Base-by-base conservation (phyloP, 2,329 filamentous ascomycete genomes). In the Annulohypoxylon truncatum region DNA sequence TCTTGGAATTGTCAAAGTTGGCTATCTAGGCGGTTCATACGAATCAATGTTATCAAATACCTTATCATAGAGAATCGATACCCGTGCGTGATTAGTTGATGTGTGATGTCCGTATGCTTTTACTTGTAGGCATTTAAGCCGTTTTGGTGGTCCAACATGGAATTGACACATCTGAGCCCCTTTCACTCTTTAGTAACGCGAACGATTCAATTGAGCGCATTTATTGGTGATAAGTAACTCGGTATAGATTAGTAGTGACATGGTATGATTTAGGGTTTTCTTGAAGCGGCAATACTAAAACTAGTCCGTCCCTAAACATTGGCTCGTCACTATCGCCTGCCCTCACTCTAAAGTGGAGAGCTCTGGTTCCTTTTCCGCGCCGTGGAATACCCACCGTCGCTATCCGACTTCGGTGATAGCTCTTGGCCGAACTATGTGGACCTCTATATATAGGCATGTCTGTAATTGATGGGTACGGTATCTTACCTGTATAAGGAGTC, bases 361-460 rank as follows among this genome's bases (percentile, higher is more conserved):
- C 12, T n/a, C 38, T 54, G 48, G 42, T 38, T 28, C 29, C 55
- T 56, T 56, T 56, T 66, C 66, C 55, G 56, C 59, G 63, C 60
- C 63, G 63, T 58, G 44, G 40, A 46, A 66, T 52, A 55, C 60
- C 46, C 53, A 61, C 57, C 28, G 56, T 46, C 42, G 22, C 24
- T 42, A 60, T 60, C 66, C 66, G 66, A 68, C 66, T 68, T 68
- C 66, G 66, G 66, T 47, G 53, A 28, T 24, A 44, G 26, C 35
- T 58, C 48, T 68, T 50, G 51, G 54, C 61, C 24, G 52, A 60
- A 54, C 38, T 24, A 20, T 51, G 28, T 4, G 22, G 22, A 22
- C 24, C 13, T 47, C 24, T 35, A 42, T 51, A 58, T 62, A 62
- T 58, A 61, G 40, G 28, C 3, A 5, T 12, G 53, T 22, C 12